Evolutionary conservation across 192 early-diverging fungal genomes (phyloP).

Genomic region (Podochytrium sp.): DNA sequence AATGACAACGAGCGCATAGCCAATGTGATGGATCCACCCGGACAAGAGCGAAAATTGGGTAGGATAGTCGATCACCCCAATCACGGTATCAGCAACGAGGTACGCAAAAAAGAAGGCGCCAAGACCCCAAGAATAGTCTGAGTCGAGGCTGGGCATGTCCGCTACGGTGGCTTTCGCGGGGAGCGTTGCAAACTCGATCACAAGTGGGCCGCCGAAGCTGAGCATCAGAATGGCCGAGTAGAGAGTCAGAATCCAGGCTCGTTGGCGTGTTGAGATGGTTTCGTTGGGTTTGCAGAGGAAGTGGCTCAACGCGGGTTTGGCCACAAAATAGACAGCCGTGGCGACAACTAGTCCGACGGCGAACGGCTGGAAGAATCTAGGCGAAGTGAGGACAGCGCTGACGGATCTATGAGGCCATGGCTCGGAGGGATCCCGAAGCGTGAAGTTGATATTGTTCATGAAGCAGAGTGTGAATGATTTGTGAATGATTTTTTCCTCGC

Average conservation of each 20-base stretch:
- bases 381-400: not conserved
- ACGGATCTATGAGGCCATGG: not conserved
- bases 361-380: not conserved
- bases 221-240: not conserved
- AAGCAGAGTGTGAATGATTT: too few species aligned
- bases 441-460: too few species aligned
- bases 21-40: constrained; percentile 67
- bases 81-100: constrained; percentile 52
- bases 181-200: not conserved
- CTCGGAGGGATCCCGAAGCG: not conserved
- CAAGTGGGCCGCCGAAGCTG: not conserved
- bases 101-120: constrained; percentile 56
- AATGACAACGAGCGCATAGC: constrained; percentile 49
- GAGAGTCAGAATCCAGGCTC: constrained; percentile 13
- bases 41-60: constrained; percentile 57
- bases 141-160: constrained; percentile 3
- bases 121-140: constrained; percentile 3
- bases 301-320: not conserved
- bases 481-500: too few species aligned
- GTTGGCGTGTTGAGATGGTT: constrained; percentile 4
- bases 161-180: not conserved
- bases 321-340: not conserved
- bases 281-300: not conserved
- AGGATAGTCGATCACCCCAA: constrained; percentile 58
- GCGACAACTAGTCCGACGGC: not conserved